Conservation (phyloP, 345 rosid genomes). For the Salix udensis region DNA sequence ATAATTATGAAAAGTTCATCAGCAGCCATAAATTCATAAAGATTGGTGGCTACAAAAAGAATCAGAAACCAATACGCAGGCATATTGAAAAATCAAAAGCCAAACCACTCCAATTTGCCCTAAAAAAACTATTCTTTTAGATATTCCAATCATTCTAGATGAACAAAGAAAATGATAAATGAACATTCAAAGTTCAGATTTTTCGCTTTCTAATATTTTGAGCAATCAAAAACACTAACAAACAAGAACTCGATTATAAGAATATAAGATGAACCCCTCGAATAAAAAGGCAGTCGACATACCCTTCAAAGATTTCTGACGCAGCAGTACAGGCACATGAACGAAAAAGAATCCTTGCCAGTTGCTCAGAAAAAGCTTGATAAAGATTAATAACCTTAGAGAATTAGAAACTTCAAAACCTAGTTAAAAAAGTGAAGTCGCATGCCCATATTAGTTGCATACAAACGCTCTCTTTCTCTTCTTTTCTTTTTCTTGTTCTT, state of each 20-base stretch:
- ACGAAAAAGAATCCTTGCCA: not conserved
- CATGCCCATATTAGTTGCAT: not conserved
- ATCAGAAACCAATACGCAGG: too few species aligned
- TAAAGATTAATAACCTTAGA: not conserved
- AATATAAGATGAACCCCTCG: not conserved
- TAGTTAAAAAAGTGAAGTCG: not conserved
- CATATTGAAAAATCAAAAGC: too few species aligned
- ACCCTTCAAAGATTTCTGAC: not conserved
- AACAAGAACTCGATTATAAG: not conserved
- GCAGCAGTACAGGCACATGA: not conserved
- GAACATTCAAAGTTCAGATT: not conserved
- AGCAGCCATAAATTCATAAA: too few species aligned
- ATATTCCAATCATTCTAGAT: not conserved
- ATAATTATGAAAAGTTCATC: too few species aligned
- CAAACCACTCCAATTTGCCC: too few species aligned
- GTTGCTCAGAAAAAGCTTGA: not conserved
- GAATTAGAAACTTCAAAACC: not conserved
- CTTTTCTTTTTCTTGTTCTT: not conserved
- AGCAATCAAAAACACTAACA: not conserved
- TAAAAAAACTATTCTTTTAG: not conserved
- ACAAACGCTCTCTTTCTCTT: not conserved
- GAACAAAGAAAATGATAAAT: too few species aligned
- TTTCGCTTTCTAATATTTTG: not conserved
- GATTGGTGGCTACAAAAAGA: too few species aligned
- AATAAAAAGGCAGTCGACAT: not conserved